Conservation (phyloP, 805 yeast genomes). For the Priceomyces carsonii region DNA sequence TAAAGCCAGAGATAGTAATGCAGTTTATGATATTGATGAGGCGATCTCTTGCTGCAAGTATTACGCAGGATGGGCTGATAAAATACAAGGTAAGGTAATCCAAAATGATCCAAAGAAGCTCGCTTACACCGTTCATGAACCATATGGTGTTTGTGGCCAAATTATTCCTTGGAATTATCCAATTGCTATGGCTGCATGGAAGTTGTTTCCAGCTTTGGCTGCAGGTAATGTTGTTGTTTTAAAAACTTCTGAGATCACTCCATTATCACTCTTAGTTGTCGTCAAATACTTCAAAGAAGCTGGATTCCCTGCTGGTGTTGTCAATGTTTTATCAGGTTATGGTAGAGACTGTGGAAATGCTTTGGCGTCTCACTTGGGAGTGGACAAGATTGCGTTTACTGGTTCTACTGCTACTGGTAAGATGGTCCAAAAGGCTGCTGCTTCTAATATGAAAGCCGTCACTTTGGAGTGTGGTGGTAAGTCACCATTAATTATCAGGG, state of each 20-base stretch:
- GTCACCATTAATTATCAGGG: conserved; percentile 62
- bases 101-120: conserved; percentile 49
- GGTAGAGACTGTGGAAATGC: conserved; percentile 73
- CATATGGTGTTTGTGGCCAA: conserved; percentile 47
- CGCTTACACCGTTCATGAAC: conserved; percentile 69
- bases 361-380: conserved; percentile 58
- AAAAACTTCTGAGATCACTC: conserved; percentile 77
- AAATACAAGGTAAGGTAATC: conserved; percentile 49
- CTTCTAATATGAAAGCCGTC: conserved; percentile 60
- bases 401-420: conserved; percentile 71
- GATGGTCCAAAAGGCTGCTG: conserved; percentile 61
- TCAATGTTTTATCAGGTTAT: conserved; percentile 68
- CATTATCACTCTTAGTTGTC: conserved; percentile 63
- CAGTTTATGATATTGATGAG: conserved; percentile 49
- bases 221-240: conserved; percentile 74
- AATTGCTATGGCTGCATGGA: conserved; percentile 72
- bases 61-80: conserved; percentile 67
- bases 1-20: conserved; percentile 47
- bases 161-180: conserved; percentile 52
- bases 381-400: conserved; percentile 63
- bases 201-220: conserved; percentile 79
- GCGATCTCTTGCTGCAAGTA: conserved; percentile 48
- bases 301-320: conserved; percentile 77
- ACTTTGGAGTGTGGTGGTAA: conserved; percentile 76
- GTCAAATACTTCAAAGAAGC: conserved; percentile 60